Percentiles rank a stretch among this genome's conserved stretches.
Conservation (phyloP, 2,329 filamentous ascomycete genomes). For the Colletotrichum falcatum region DNA sequence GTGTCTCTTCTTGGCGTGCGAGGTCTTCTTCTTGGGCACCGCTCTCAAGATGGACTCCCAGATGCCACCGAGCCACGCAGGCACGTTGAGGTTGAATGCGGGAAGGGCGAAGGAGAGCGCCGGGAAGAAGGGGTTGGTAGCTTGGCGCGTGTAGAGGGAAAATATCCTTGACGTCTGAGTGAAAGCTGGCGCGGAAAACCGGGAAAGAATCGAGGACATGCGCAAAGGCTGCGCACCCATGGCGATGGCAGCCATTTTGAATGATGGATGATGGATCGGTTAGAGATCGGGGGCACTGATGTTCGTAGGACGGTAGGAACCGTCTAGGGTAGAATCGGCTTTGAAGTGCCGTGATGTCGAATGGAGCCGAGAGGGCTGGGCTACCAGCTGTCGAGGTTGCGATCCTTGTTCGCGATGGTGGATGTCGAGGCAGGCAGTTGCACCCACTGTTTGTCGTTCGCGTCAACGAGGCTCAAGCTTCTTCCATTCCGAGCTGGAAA, state of each 20-base stretch:
- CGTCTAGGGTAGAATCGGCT: neutral
- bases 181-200: constrained; percentile 58
- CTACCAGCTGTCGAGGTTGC: neutral
- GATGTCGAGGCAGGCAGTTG: constrained; percentile 11
- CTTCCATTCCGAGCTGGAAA: constrained; percentile 12
- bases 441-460: constrained; percentile 16
- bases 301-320: neutral
- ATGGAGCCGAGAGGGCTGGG: neutral
- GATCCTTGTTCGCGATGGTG: neutral
- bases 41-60: constrained; percentile 94
- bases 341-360: neutral
- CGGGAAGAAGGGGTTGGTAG: constrained; percentile 62
- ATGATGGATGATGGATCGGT: constrained; percentile 16
- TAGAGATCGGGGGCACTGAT: constrained; percentile 18
- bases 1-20: constrained; percentile 93
- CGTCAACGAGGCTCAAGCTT: constrained; percentile 33
- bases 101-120: constrained; percentile 70
- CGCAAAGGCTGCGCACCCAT: constrained; percentile 42
- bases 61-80: constrained; percentile 78
- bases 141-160: constrained; percentile 58
- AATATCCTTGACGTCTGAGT: constrained; percentile 57
- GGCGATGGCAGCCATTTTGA: constrained; percentile 58
- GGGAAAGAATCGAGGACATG: constrained; percentile 65
- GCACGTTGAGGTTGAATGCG: constrained; percentile 66
- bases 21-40: constrained; percentile 99